A percentile compares a stretch with the other conserved stretches of the same genome.
These are phyloP conservation scores for Paracoccidioides lutzii DNA, from an alignment of 2,329 filamentous ascomycete species.

Conservation along the genomic window DNA sequence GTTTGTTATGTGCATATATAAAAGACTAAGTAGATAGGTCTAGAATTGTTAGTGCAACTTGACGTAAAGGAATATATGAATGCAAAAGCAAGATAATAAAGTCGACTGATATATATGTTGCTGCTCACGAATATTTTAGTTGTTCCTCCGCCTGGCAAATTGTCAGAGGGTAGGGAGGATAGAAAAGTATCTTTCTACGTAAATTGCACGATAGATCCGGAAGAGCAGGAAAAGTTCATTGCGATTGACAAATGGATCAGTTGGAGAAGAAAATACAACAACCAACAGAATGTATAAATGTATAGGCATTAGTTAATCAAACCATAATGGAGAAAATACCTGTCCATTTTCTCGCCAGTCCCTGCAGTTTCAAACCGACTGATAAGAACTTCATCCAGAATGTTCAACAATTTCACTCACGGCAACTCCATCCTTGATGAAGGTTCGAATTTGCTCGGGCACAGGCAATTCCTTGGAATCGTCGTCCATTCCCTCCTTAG, in stretches of 20 bases:
- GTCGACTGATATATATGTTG: not conserved
- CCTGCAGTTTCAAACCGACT: not conserved
- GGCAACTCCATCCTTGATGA: slow-evolving; percentile 61
- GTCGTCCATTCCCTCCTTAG: slow-evolving; percentile 52
- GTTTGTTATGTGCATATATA: too few relatives aligned
- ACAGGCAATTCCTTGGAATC: slow-evolving; percentile 81
- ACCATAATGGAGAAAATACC: too few relatives aligned
- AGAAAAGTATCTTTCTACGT: not conserved
- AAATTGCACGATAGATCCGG: not conserved
- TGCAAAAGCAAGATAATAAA: too few relatives aligned
- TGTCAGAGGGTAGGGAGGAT: not conserved
- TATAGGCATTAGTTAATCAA: not conserved
- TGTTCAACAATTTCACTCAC: slow-evolving; percentile 94
- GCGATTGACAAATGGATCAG: not conserved
- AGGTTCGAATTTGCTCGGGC: slow-evolving; percentile 80
- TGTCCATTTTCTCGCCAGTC: too few relatives aligned
- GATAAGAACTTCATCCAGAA: slow-evolving; percentile 35
- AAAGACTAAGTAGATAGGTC: too few relatives aligned
- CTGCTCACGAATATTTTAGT: not conserved
- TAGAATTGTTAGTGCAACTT: too few relatives aligned
- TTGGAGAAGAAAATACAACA: not conserved
- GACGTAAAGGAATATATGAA: too few relatives aligned
- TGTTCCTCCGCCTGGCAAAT: not conserved
- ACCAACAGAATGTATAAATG: not conserved
- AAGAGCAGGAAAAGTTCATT: not conserved